phyloP scores from a whole-genome alignment of 495 filamentous ascomycete species.

The Parathielavia appendiculata region DNA sequence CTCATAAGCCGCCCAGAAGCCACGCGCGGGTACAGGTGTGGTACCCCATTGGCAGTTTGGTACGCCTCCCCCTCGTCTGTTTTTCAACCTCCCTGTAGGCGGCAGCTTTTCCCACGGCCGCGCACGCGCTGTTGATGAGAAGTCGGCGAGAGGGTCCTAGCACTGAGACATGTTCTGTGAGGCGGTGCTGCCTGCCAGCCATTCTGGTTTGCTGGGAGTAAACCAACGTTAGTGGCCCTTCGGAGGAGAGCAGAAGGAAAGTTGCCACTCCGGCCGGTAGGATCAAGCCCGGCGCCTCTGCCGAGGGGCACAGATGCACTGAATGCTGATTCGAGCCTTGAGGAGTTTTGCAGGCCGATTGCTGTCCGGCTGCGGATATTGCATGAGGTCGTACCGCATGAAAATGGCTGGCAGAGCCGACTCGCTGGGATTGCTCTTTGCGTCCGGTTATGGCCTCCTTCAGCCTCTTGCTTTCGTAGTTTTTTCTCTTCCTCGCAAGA shows the following conservation, averaged over 20 bases:
- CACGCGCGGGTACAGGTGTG: not conserved
- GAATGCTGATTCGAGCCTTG: not conserved
- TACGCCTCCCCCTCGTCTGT: too few species aligned
- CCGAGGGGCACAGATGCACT: not conserved
- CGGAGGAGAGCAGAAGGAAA: not conserved
- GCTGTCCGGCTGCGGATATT: not conserved
- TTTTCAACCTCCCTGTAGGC: too few species aligned
- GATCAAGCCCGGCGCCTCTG: conserved; percentile 1
- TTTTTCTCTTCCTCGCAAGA: not conserved
- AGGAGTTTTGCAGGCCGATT: not conserved
- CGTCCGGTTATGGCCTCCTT: not conserved
- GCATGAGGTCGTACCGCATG: conserved; percentile 1
- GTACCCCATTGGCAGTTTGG: not conserved
- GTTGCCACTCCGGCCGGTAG: not conserved
- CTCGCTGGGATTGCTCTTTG: not conserved
- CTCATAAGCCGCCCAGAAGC: not conserved
- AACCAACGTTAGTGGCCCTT: too few species aligned
- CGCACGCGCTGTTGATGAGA: too few species aligned
- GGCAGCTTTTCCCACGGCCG: too few species aligned
- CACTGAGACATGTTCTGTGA: too few species aligned
- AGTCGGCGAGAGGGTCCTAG: too few species aligned
- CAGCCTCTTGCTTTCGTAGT: not conserved
- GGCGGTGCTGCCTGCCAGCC: too few species aligned
- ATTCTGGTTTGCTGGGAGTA: too few species aligned
- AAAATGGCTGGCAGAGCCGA: not conserved